Percentiles rank a stretch among this genome's conserved stretches.
phyloP scores from a whole-genome alignment of 2,329 filamentous ascomycete species.

The Fusarium tuaranense region DNA sequence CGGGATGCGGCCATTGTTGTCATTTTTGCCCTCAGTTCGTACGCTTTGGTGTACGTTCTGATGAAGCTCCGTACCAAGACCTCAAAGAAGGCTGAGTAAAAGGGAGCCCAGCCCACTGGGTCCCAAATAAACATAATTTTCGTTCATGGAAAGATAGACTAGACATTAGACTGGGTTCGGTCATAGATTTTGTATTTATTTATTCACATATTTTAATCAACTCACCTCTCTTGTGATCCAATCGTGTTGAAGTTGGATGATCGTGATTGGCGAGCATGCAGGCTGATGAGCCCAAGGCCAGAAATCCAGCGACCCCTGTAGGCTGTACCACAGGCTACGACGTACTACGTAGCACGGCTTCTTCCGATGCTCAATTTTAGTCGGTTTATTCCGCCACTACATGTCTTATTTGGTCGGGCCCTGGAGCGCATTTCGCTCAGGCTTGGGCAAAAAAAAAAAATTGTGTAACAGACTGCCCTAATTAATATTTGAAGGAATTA shows the following conservation, averaged over 20 bases:
- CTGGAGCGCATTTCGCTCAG: too few species aligned
- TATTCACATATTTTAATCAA: neutral
- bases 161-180: neutral
- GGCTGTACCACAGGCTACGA: neutral
- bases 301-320: neutral
- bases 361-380: too few species aligned
- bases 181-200: neutral
- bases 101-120: neutral
- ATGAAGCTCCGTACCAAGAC: slow-evolving; percentile 63
- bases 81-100: slow-evolving; percentile 58
- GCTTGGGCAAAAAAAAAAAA: too few species aligned
- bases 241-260: neutral
- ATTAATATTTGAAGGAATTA: neutral
- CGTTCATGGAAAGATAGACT: neutral
- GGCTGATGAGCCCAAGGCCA: neutral
- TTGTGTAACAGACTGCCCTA: too few species aligned
- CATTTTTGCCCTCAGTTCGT: slow-evolving; percentile 66
- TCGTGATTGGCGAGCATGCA: neutral
- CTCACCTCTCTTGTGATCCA: neutral
- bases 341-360: too few species aligned
- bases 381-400: too few species aligned
- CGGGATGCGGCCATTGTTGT: slow-evolving; percentile 71
- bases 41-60: slow-evolving; percentile 58
- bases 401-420: too few species aligned
- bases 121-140: neutral